phyloP scores from a whole-genome alignment of 495 filamentous ascomycete genomes.

The Daldinia caldariorum region DNA sequence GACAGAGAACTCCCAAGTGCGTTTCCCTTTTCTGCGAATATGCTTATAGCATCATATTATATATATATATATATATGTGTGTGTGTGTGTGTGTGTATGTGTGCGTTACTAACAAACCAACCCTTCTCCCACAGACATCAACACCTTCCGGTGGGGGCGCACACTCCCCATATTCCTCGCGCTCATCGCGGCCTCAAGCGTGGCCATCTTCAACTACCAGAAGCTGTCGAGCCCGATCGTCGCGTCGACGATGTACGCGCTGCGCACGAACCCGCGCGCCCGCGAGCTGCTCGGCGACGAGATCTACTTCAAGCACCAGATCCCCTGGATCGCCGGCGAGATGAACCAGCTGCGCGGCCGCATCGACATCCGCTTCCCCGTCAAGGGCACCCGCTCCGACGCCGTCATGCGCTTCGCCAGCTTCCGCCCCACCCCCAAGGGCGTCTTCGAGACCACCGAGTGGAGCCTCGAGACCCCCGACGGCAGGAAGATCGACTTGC shows the following conservation, averaged over 20 bases:
- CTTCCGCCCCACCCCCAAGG: conserved; percentile 74
- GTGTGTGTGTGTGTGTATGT: no score
- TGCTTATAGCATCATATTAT: no score
- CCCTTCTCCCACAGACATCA: no score
- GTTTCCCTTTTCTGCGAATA: conserved; percentile 16
- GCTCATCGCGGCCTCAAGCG: conserved; percentile 69
- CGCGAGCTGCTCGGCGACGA: conserved; percentile 85
- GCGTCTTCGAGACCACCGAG: conserved; percentile 77
- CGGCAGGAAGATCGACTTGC: conserved; percentile 70
- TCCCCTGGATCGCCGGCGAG: conserved; percentile 92
- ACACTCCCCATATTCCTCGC: conserved; percentile 65
- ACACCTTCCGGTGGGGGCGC: conserved; percentile 56
- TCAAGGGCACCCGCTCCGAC: conserved; percentile 78
- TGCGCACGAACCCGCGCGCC: conserved; percentile 80
- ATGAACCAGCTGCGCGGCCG: conserved; percentile 94
- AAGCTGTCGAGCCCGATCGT: conserved; percentile 86
- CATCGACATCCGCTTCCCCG: conserved; percentile 87
- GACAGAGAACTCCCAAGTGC: conserved; percentile 81
- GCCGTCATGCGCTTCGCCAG: conserved; percentile 87
- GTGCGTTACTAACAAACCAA: no score
- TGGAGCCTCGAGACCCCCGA: conserved; percentile 79
- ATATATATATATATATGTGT: no score
- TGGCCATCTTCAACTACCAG: conserved; percentile 98
- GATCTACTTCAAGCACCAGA: conserved; percentile 86
- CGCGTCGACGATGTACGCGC: conserved; percentile 84